Evolutionary conservation across 192 early-diverging fungal species (phyloP).

Genomic region (Linnemannia exigua): DNA sequence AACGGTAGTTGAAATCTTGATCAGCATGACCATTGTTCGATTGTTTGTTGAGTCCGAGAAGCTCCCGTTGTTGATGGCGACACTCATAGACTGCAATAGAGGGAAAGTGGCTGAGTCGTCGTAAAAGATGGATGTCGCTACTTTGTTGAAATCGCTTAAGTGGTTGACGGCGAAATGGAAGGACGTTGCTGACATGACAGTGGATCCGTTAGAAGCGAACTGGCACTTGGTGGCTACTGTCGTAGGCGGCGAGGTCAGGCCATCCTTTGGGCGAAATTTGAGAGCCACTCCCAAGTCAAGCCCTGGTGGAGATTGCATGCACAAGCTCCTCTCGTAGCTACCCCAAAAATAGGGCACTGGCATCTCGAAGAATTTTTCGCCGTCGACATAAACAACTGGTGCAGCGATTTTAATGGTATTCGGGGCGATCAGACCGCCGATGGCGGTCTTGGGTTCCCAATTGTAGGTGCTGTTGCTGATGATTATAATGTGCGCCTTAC

Average conservation of each 20-base stretch:
- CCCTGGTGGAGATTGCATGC: not conserved
- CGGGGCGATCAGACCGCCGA: not conserved
- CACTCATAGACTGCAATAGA: conserved; percentile 10
- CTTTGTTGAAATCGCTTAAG: conserved; percentile 9
- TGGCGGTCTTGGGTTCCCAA: not conserved
- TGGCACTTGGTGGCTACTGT: conserved; percentile 5
- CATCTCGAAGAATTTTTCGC: not conserved
- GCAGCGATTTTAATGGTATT: not conserved
- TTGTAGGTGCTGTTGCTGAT: not conserved
- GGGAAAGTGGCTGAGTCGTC: conserved; percentile 14
- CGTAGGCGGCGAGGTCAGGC: not conserved
- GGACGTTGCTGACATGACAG: not conserved
- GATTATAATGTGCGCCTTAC: not conserved
- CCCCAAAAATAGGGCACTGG: not conserved
- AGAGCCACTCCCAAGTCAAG: not conserved
- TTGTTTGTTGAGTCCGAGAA: conserved; percentile 13
- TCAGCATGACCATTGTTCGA: not conserved
- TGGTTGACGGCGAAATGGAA: conserved; percentile 15
- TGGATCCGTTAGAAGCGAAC: not conserved
- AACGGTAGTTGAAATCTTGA: not conserved
- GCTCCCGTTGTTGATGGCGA: conserved; percentile 11
- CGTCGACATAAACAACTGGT: not conserved
- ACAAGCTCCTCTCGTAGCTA: not conserved
- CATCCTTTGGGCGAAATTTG: conserved; percentile 9
- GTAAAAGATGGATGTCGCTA: conserved; percentile 4